These are phyloP conservation scores for Pleurotus cornucopiae DNA, from an alignment of 768 basidiomycete species.

Conservation along the genomic window DNA sequence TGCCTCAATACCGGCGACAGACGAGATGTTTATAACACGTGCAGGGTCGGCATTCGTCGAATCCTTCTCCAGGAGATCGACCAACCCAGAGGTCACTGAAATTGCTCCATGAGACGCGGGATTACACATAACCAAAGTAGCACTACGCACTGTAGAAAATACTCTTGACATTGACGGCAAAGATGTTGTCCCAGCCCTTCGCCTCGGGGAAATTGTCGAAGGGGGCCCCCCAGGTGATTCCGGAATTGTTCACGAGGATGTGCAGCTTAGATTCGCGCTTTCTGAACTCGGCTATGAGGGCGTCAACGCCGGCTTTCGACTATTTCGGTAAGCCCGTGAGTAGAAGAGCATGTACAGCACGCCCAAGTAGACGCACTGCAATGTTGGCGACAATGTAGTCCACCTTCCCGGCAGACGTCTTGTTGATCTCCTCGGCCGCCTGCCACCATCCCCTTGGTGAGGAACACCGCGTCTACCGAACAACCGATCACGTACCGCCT, in stretches of 20 bases:
- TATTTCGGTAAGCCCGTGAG: conserved; percentile 18
- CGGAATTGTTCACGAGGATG: conserved; percentile 82
- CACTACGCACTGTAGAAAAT: conserved; percentile 67
- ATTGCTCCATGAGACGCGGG: neutral
- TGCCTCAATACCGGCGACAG: conserved; percentile 55
- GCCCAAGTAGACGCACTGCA: conserved; percentile 43
- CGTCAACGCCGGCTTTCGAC: conserved; percentile 78
- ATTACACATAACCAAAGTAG: conserved; percentile 6
- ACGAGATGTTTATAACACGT: conserved; percentile 82
- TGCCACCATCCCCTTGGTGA: conserved; percentile 15
- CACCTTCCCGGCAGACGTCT: conserved; percentile 53
- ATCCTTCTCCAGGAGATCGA: conserved; percentile 63
- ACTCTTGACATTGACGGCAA: conserved; percentile 82
- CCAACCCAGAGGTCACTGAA: conserved; percentile 56
- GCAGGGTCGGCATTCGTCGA: conserved; percentile 61
- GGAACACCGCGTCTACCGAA: neutral
- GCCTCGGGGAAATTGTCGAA: conserved; percentile 72
- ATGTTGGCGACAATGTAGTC: conserved; percentile 76
- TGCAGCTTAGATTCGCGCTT: conserved; percentile 70
- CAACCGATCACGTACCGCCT: conserved; percentile 46
- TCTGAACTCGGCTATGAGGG: conserved; percentile 63
- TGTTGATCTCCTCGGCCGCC: conserved; percentile 58
- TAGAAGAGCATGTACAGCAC: neutral
- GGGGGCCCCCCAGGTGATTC: conserved; percentile 73
- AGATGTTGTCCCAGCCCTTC: conserved; percentile 82